Base-by-base conservation (phyloP, 1,284 basidiomycete genomes). In the Xerocomus minutiporus region DNA sequence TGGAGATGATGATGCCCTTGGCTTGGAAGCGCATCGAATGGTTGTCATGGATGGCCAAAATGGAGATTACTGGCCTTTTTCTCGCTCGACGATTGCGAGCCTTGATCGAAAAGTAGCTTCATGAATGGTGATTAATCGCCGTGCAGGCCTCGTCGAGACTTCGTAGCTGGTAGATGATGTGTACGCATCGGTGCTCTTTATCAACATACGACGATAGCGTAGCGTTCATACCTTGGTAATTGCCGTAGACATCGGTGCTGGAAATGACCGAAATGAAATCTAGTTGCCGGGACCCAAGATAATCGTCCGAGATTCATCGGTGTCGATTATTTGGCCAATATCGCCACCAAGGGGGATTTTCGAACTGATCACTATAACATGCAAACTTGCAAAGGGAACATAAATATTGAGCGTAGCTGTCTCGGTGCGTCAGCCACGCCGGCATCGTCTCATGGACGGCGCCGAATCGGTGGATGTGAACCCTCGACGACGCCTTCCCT, bases 241-340 rank as follows among this genome's bases (percentile, higher is more conserved):
- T 15, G 31, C 47, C 28, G 25, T 31, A 41, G 17, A 25, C 20
- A 28, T 31, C 34, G 11, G 45, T 42, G 15, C 43, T 39, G 61
- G 64, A 52, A 50, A 62, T 64, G 51, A 52, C 61, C 61, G 64
- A 64, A 54, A 64, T 66, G 62, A 66, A 61, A 58, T 62, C 54
- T 50, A 44, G 41, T 62, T 53, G 9, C 50, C 55, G 48, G 51
- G 20, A 20, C 20, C 20, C 46, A 25, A 48, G 49, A 50, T 52
- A 36, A 48, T 41, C 47, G 31, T 26, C 2, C 3, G 39, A 26
- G 29, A 35, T 36, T 20, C 25, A 31, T 50, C 20, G 41, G 17
- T 36, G 25, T 13, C 9, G 23, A n/a, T 26, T 23, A 8, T 26
- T 35, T 25, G 34, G 44, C 13, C 17, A 12, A 32, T 5, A 4